These are phyloP conservation scores for Escovopsis sp. DNA, from an alignment of 2,329 filamentous ascomycete genomes.

Conservation along the genomic window DNA sequence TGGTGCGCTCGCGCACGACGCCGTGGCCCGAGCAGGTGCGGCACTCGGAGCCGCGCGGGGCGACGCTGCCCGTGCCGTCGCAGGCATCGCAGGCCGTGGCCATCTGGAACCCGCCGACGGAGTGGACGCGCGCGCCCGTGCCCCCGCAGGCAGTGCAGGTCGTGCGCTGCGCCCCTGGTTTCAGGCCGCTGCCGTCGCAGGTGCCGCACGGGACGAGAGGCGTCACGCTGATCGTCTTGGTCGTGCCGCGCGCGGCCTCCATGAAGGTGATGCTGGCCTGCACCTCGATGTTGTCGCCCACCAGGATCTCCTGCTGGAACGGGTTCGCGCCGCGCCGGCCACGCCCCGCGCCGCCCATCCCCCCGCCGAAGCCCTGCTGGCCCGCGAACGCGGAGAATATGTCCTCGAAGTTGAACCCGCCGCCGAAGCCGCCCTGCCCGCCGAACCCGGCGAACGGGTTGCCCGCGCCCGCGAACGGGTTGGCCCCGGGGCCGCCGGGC, in stretches of 20 bases:
- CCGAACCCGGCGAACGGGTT: slow-evolving; percentile 46
- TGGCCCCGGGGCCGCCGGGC: slow-evolving; percentile 33
- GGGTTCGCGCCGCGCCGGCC: slow-evolving; percentile 43
- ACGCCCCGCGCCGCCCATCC: slow-evolving; percentile 30
- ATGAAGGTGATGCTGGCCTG: slow-evolving; percentile 87
- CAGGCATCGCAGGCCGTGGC: slow-evolving; percentile 74
- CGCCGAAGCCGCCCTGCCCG: slow-evolving; percentile 47
- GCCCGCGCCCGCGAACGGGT: slow-evolving; percentile 46
- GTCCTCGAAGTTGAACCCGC: slow-evolving; percentile 87
- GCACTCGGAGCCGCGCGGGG: slow-evolving; percentile 72
- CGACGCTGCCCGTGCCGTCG: slow-evolving; percentile 59
- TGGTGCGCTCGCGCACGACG: slow-evolving; percentile 68
- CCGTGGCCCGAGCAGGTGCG: slow-evolving; percentile 66
- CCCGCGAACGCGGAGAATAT: slow-evolving; percentile 76
- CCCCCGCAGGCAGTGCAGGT: slow-evolving; percentile 72
- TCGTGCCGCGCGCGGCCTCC: slow-evolving; percentile 85
- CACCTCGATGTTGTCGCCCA: slow-evolving; percentile 94
- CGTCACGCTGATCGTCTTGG: slow-evolving; percentile 74
- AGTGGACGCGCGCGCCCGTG: slow-evolving; percentile 72
- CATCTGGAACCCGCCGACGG: slow-evolving; percentile 94
- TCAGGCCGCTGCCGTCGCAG: slow-evolving; percentile 72
- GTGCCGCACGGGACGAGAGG: slow-evolving; percentile 70
- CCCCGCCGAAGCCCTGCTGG: slow-evolving; percentile 36
- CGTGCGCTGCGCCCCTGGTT: slow-evolving; percentile 57
- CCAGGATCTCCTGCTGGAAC: slow-evolving; percentile 63